These are phyloP conservation scores for Yamadazyma friedrichii DNA, from an alignment of 1,139 yeast genomes.

Conservation along the genomic window DNA sequence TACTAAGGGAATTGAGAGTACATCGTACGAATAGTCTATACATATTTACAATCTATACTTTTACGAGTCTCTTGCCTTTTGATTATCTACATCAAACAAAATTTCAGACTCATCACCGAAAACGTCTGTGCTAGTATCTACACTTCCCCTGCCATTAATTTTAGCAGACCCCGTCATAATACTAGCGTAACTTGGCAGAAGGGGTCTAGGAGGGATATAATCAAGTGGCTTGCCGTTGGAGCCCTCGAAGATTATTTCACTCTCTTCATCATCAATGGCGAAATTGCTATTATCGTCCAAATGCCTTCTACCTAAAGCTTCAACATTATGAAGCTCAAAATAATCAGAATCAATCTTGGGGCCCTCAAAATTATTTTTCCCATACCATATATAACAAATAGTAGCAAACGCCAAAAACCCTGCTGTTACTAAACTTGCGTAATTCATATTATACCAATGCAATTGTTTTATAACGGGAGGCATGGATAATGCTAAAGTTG, in stretches of 20 bases:
- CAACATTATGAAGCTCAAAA: slow-evolving; percentile 37
- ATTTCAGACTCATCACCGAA: slow-evolving; percentile 13
- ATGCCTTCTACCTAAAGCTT: slow-evolving; percentile 15
- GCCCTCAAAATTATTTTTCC: slow-evolving; percentile 57
- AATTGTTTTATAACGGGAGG: slow-evolving; percentile 70
- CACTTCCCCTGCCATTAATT: not conserved
- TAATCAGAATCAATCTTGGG: slow-evolving; percentile 59
- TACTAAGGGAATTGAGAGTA: too few species aligned
- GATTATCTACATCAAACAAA: slow-evolving; percentile 12
- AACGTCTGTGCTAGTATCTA: too few species aligned
- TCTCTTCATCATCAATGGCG: slow-evolving; percentile 14
- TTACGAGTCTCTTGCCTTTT: too few species aligned
- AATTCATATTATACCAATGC: slow-evolving; percentile 65
- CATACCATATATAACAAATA: slow-evolving; percentile 58
- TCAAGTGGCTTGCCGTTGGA: slow-evolving; percentile 10
- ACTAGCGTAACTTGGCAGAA: slow-evolving; percentile 11
- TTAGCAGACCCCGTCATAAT: not conserved
- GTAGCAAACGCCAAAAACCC: slow-evolving; percentile 49
- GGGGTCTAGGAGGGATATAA: slow-evolving; percentile 13
- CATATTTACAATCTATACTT: too few species aligned
- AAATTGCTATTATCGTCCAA: slow-evolving; percentile 8
- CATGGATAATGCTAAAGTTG: slow-evolving; percentile 63
- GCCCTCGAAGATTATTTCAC: slow-evolving; percentile 9
- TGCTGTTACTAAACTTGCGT: slow-evolving; percentile 62
- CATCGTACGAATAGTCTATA: too few species aligned